These are phyloP conservation scores for Adansonia gregorii DNA, from an alignment of 441 rosid genomes.

Conservation along the genomic window DNA sequence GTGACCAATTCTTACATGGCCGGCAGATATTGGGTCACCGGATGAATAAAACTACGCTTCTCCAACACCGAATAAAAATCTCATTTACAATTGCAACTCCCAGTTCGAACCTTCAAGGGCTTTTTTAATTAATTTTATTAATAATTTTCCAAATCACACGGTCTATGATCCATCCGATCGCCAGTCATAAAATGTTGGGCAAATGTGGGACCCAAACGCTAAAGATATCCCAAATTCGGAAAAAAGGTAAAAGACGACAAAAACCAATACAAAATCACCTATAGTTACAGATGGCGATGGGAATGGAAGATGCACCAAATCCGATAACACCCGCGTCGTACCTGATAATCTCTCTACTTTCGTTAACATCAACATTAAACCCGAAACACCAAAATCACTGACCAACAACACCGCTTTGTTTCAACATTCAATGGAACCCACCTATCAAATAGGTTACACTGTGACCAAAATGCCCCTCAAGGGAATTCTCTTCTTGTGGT, in stretches of 20 bases:
- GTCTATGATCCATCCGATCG: not conserved
- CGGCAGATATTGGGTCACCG: slow-evolving; percentile 29
- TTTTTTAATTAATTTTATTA: not conserved
- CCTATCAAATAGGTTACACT: not conserved
- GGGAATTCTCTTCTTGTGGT: slow-evolving; percentile 4
- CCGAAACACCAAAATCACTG: not conserved
- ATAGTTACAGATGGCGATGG: not conserved
- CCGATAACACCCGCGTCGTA: slow-evolving; percentile 12
- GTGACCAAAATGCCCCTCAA: slow-evolving; percentile 29
- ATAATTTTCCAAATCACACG: not conserved
- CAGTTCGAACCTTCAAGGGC: no score
- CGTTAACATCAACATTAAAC: not conserved
- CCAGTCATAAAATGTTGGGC: not conserved
- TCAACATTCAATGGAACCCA: not conserved
- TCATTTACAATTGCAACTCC: not conserved
- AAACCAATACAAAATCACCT: no score
- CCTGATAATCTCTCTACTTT: slow-evolving; percentile 22
- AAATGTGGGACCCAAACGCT: not conserved
- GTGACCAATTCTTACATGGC: slow-evolving; percentile 33
- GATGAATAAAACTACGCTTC: not conserved
- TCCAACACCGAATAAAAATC: no score
- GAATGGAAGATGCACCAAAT: not conserved
- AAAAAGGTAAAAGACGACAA: no score
- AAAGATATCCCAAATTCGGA: not conserved
- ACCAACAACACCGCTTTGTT: not conserved